Evolutionary conservation across 2,329 filamentous ascomycete species (phyloP), one percentile per base, ranked within the genome.

Genomic region (Mycosphaerella sp.): DNA sequence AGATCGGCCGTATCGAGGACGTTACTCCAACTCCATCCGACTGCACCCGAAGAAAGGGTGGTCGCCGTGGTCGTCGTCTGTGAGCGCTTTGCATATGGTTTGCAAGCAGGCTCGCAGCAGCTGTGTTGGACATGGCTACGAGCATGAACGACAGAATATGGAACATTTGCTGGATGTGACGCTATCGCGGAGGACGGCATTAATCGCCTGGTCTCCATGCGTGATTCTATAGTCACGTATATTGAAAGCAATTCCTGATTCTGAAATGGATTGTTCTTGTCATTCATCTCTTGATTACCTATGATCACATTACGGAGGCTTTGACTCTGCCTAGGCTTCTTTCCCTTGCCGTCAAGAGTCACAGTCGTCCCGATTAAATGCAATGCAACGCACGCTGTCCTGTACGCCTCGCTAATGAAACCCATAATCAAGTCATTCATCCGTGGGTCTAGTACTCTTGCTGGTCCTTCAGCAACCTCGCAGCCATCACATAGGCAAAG

Each of bases 51-150:
- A 91, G 92, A 82, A 98, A 98, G 90, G 93, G 93, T 82, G 93
- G 93, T 96, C 91, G 93, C 80, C 92, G 93, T 88, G 93, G 93
- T 97, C 93, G 93, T 81, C 92, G 93, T 95, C 88, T 98, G 79
- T 98, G 71, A 70, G 59, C 63, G 52, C 58, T 57, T 59, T 53
- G 61, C 63, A 47, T 55, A 31, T 39, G 54, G 14, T 45, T 55
- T 61, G 55, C 55, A 56, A 54, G 52, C 23, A 34, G 32, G 14
- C 34, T 58, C 46, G 51, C 57, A 50, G 46, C 40, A 45, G 48
- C 53, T 44, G 51, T 51, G 39, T 50, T 45, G 45, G 51, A 54
- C 41, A 56, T 62, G 51, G 54, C 56, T 45, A 58, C 55, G 53
- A 53, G 48, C 21, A 53, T 51, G 23, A 48, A 41, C 52, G 51